Conservation (phyloP, 345 rosid genomes). For the Theobroma cacao region DNA sequence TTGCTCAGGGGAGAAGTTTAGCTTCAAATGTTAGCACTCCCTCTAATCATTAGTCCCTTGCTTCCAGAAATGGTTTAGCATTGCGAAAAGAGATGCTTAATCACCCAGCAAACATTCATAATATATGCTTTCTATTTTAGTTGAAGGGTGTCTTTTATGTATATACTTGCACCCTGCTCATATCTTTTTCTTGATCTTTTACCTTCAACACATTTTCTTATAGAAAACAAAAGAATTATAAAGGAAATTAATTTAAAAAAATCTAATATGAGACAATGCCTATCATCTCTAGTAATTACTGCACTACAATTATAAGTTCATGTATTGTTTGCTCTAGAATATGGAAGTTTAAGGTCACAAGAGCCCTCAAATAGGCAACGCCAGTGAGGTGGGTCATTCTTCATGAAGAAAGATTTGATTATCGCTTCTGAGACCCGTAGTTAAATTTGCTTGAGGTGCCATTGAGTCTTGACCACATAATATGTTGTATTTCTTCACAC, state of each 20-base stretch:
- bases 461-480: not conserved
- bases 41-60: slow-evolving; percentile 24
- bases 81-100: slow-evolving; percentile 56
- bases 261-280: not conserved
- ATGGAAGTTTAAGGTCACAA: no score
- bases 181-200: not conserved
- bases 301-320: not conserved
- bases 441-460: not conserved
- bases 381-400: no score
- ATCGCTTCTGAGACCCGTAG: not conserved
- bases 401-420: not conserved
- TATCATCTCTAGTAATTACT: not conserved
- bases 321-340: not conserved
- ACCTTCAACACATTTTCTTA: not conserved
- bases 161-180: not conserved
- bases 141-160: not conserved
- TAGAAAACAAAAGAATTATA: not conserved
- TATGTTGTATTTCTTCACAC: not conserved
- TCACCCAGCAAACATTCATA: slow-evolving; percentile 85
- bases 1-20: slow-evolving; percentile 24
- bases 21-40: slow-evolving; percentile 17
- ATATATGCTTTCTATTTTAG: slow-evolving; percentile 35
- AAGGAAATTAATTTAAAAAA: not conserved
- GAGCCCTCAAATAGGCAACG: no score
- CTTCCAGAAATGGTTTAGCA: slow-evolving; percentile 30